A percentile compares a stretch with the other conserved stretches of the same genome.
Evolutionary conservation across 192 early-diverging fungal species (phyloP).

Genomic region (Podila minutissima): DNA sequence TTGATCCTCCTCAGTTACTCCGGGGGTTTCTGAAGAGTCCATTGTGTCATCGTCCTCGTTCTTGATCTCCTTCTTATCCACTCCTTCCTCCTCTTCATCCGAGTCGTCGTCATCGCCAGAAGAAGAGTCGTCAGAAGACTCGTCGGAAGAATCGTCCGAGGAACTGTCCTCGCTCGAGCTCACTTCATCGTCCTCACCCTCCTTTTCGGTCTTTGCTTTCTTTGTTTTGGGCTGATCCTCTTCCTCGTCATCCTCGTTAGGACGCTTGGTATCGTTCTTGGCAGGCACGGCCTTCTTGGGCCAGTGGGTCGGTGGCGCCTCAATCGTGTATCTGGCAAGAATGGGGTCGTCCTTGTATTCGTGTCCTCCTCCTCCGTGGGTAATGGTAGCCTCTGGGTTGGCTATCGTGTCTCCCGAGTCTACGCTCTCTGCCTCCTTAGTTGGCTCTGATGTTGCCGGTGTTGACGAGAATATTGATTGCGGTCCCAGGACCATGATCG

Average conservation of each 20-base stretch:
- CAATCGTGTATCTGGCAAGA: constrained; percentile 30
- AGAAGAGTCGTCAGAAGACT: constrained; percentile 18
- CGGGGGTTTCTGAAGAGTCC: neutral
- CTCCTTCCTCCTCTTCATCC: neutral
- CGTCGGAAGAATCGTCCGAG: neutral
- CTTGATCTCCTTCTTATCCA: neutral
- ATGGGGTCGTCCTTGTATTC: neutral
- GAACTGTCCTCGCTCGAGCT: neutral
- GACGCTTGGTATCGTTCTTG: constrained; percentile 4
- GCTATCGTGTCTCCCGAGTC: neutral
- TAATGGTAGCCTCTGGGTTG: too few species aligned
- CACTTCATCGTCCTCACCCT: constrained; percentile 1
- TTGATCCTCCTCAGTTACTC: neutral
- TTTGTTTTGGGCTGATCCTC: constrained; percentile 1
- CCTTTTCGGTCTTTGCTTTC: neutral
- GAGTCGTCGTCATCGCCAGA: constrained; percentile 10
- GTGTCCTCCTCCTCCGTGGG: neutral
- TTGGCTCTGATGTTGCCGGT: neutral
- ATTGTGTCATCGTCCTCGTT: constrained; percentile 2
- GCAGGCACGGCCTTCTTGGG: constrained; percentile 5
- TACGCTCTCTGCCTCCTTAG: neutral
- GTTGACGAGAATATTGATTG: neutral
- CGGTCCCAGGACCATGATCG: constrained; percentile 49
- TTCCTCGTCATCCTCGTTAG: constrained; percentile 5
- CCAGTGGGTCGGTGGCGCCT: constrained; percentile 21